Evolutionary conservation across 2,329 filamentous ascomycete genomes (phyloP).

Genomic region (Calonectria naviculata): DNA sequence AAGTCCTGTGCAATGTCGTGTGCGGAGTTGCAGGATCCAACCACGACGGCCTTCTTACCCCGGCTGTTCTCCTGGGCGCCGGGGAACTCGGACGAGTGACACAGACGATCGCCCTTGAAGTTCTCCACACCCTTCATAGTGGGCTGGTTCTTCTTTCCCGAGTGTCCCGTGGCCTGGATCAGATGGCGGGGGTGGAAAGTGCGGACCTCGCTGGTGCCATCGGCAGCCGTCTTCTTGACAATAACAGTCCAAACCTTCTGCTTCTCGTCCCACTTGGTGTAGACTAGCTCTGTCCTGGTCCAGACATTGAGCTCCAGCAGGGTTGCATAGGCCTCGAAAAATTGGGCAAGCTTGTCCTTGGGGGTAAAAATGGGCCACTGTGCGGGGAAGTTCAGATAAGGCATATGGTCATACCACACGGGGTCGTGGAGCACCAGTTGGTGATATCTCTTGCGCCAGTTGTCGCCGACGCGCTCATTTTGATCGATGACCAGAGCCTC

Average conservation of each 20-base stretch:
- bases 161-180: slow-evolving; percentile 75
- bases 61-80: slow-evolving; percentile 59
- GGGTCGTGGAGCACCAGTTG: slow-evolving; percentile 77
- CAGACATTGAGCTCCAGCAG: slow-evolving; percentile 77
- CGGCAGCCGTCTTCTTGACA: slow-evolving; percentile 60
- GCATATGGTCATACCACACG: slow-evolving; percentile 70
- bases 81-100: slow-evolving; percentile 70
- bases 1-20: slow-evolving; percentile 78
- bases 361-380: slow-evolving; percentile 78
- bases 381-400: slow-evolving; percentile 72
- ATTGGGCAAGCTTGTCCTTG: slow-evolving; percentile 78
- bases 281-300: slow-evolving; percentile 62
- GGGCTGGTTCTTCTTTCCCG: slow-evolving; percentile 73
- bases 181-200: slow-evolving; percentile 71
- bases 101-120: slow-evolving; percentile 70
- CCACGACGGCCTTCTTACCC: slow-evolving; percentile 71
- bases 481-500: slow-evolving; percentile 68
- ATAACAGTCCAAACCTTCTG: slow-evolving; percentile 65
- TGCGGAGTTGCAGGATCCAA: slow-evolving; percentile 76
- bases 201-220: slow-evolving; percentile 61
- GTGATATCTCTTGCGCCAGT: slow-evolving; percentile 72
- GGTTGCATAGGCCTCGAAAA: slow-evolving; percentile 73
- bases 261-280: slow-evolving; percentile 61
- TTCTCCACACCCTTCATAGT: slow-evolving; percentile 64
- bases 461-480: slow-evolving; percentile 69